Conservation (phyloP, 2,329 filamentous ascomycete genomes). For the Fusarium domesticum region DNA sequence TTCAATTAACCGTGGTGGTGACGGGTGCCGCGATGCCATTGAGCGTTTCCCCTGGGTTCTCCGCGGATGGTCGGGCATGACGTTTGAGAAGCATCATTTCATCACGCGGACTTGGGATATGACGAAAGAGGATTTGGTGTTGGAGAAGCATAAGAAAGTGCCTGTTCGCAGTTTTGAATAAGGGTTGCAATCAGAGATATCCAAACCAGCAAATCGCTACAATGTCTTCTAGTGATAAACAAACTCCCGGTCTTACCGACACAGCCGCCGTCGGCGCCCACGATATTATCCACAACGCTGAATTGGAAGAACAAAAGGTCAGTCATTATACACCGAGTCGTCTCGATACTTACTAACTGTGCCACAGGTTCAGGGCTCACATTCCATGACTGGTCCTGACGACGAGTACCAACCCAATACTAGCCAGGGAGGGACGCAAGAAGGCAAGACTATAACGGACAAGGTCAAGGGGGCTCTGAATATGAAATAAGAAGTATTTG, state of each 20-base stretch:
- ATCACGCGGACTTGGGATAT: conserved; percentile 10
- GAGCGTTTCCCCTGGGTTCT: conserved; percentile 15
- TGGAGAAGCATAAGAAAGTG: neutral
- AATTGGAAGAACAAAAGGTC: conserved; percentile 34
- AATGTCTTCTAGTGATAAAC: conserved; percentile 12
- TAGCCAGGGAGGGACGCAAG: neutral
- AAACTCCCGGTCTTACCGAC: conserved; percentile 27
- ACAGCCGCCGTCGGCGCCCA: conserved; percentile 33
- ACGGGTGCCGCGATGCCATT: conserved; percentile 19
- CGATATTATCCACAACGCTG: conserved; percentile 36
- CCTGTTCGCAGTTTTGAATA: neutral
- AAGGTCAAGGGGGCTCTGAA: conserved; percentile 30
- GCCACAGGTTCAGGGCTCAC: conserved; percentile 24
- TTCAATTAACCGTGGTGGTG: conserved; percentile 16
- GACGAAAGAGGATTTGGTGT: conserved; percentile 15
- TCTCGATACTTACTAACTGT: neutral
- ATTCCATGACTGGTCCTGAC: conserved; percentile 17
- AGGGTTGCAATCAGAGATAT: too few relatives aligned
- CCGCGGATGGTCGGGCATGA: conserved; percentile 20
- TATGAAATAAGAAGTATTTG: conserved; percentile 24
- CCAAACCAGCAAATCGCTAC: conserved; percentile 4
- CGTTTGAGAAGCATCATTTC: conserved; percentile 26
- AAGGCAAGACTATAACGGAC: conserved; percentile 18
- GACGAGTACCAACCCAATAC: neutral
- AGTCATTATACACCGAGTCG: fast-evolving